Evolutionary conservation across 371 early-diverging fungal species (phyloP).

Genomic region (Chytridiales sp.): DNA sequence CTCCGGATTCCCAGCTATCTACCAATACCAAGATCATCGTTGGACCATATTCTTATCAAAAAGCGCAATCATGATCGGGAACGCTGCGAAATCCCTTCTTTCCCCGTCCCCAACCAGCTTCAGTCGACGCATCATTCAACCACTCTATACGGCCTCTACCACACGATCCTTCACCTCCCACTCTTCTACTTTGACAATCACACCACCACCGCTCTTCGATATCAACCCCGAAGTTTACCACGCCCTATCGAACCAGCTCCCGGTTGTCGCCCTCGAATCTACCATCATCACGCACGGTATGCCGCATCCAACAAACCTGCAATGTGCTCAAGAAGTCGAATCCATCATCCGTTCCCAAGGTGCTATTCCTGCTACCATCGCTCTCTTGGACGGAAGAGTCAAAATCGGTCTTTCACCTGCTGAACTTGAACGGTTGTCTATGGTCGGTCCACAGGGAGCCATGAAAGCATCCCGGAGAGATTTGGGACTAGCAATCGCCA

Average conservation of each 20-base stretch:
- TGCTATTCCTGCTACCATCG: conserved; percentile 87
- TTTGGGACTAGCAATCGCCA: conserved; percentile 69
- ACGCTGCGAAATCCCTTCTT: too few species aligned
- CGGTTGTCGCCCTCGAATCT: conserved; percentile 90
- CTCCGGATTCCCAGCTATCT: too few species aligned
- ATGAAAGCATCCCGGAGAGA: conserved; percentile 85
- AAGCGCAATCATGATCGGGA: too few species aligned
- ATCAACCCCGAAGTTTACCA: conserved; percentile 42
- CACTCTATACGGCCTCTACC: too few species aligned
- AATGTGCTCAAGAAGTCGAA: conserved; percentile 80
- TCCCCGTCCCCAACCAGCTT: too few species aligned
- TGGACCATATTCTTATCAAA: too few species aligned
- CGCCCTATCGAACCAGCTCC: conserved; percentile 63
- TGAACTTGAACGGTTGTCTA: conserved; percentile 67
- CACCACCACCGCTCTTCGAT: conserved; percentile 2
- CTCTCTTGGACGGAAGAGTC: conserved; percentile 79
- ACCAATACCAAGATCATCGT: too few species aligned
- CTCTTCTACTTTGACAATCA: too few species aligned
- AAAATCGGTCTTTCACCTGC: conserved; percentile 63
- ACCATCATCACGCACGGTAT: conserved; percentile 94
- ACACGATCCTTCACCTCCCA: too few species aligned
- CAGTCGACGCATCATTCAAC: too few species aligned
- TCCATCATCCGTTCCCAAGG: conserved; percentile 68
- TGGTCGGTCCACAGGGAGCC: conserved; percentile 29
- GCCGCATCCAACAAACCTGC: conserved; percentile 90